Conservation (phyloP, 345 rosid species). For the Aegle marmelos region DNA sequence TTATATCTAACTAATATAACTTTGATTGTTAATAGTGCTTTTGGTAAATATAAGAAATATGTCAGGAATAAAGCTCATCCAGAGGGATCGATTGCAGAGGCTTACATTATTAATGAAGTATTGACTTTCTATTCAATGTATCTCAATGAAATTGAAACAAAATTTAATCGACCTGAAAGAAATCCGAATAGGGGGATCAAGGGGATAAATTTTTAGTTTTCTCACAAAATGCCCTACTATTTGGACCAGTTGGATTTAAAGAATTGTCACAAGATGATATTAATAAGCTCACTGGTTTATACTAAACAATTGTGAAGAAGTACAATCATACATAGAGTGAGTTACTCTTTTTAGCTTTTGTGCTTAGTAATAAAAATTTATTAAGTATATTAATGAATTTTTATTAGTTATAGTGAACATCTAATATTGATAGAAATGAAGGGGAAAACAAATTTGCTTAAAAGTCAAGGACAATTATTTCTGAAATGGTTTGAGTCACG, state of each 20-base stretch:
- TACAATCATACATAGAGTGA: neutral
- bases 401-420: too few species aligned
- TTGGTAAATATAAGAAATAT: neutral
- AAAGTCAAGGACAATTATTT: too few species aligned
- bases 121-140: neutral
- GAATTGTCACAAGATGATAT: neutral
- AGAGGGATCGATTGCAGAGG: neutral
- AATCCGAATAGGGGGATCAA: neutral
- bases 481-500: too few species aligned
- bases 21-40: neutral
- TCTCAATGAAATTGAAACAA: neutral
- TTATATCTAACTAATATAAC: too few species aligned
- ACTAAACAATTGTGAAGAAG: neutral
- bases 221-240: neutral
- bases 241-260: neutral
- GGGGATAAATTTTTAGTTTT: neutral
- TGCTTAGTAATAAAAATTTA: neutral
- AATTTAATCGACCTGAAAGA: neutral
- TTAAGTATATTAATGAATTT: too few species aligned
- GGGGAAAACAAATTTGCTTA: too few species aligned
- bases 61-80: neutral
- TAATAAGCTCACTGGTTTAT: neutral
- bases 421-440: too few species aligned
- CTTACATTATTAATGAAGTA: neutral
- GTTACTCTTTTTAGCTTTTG: neutral